phyloP scores from a whole-genome alignment of 495 filamentous ascomycete species.

The Lindgomyces ingoldianus region DNA sequence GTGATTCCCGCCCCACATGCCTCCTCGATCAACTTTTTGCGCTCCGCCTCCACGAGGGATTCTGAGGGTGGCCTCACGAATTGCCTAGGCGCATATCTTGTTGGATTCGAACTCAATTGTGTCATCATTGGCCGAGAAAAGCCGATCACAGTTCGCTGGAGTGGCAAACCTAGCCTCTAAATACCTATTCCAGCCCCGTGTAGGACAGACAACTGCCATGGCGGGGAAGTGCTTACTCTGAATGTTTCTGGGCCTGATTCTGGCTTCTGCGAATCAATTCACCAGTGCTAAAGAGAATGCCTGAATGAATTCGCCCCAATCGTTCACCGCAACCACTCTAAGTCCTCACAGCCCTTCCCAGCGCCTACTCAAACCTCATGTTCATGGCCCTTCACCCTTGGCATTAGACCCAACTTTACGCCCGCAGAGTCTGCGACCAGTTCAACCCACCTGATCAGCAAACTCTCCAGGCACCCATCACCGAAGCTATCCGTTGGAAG shows the following conservation, averaged over 20 bases:
- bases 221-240: too few relatives aligned
- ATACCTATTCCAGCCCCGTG: neutral
- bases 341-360: neutral
- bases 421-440: neutral
- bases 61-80: neutral
- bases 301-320: neutral
- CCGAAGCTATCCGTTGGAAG: too few relatives aligned
- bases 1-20: too few relatives aligned
- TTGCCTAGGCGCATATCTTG: neutral
- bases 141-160: neutral
- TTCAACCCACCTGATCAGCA: too few relatives aligned
- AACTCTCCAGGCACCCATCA: too few relatives aligned
- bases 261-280: too few relatives aligned
- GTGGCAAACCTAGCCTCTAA: neutral
- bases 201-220: neutral
- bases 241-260: too few relatives aligned
- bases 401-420: slow-evolving; percentile 2
- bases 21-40: too few relatives aligned
- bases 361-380: slow-evolving; percentile 9
- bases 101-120: neutral
- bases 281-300: too few relatives aligned
- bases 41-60: neutral
- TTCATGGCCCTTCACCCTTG: slow-evolving; percentile 18
- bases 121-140: neutral
- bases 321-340: neutral